phyloP scores from a whole-genome alignment of 345 rosid genomes.

The Populus alba region DNA sequence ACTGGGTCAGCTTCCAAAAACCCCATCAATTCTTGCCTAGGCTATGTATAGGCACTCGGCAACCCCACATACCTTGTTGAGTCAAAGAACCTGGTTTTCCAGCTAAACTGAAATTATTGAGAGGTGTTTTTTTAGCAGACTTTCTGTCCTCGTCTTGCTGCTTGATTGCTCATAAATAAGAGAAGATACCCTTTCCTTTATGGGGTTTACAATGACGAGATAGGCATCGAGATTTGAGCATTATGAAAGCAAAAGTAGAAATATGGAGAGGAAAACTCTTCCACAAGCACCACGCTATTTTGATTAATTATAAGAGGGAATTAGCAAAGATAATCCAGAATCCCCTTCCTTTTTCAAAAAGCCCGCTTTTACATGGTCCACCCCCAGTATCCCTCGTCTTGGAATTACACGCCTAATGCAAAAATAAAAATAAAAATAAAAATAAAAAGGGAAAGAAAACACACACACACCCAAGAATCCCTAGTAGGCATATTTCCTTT shows the following conservation, averaged over 20 bases:
- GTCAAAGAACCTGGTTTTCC: conserved; percentile 4
- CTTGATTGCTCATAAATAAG: background rate
- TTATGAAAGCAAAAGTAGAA: background rate
- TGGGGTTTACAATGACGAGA: background rate
- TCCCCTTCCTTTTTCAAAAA: background rate
- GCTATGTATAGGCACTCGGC: background rate
- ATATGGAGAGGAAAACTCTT: background rate
- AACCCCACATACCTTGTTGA: background rate
- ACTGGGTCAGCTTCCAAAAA: background rate
- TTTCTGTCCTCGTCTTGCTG: background rate
- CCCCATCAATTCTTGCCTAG: background rate
- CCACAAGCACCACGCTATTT: background rate
- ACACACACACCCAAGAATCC: conserved; percentile 7
- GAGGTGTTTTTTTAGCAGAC: background rate
- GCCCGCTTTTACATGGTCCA: conserved; percentile 5
- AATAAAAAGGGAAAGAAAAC: background rate
- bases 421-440: background rate
- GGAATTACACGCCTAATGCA: background rate
- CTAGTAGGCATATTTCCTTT: background rate
- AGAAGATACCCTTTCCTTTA: background rate
- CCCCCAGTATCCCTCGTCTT: conserved; percentile 1
- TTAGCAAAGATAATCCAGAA: conserved; percentile 15
- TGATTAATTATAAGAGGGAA: background rate
- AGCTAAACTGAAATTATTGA: background rate
- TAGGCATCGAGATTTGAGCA: background rate